Conservation (phyloP, 2,329 filamentous ascomycete species). For the Coccinonectria pachysandricola region DNA sequence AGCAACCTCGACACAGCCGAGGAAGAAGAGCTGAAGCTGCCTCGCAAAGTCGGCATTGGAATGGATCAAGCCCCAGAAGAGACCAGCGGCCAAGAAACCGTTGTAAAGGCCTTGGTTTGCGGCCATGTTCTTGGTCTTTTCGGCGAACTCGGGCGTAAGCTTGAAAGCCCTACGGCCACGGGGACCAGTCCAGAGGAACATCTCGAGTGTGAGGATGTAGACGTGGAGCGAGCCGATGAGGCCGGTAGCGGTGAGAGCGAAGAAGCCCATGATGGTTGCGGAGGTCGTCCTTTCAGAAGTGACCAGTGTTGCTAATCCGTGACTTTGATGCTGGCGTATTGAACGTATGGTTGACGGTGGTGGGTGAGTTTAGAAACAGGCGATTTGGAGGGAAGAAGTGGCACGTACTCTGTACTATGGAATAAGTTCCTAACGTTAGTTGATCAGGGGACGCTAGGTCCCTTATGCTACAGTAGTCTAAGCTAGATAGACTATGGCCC, state of each 20-base stretch:
- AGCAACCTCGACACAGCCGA: constrained; percentile 33
- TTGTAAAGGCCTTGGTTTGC: constrained; percentile 45
- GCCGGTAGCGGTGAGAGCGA: constrained; percentile 26
- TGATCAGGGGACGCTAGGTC: too few relatives aligned
- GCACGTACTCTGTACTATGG: too few relatives aligned
- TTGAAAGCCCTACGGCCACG: constrained; percentile 34
- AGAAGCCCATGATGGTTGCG: constrained; percentile 21
- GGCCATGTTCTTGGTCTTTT: constrained; percentile 33
- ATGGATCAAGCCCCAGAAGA: constrained; percentile 37
- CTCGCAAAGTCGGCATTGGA: constrained; percentile 29
- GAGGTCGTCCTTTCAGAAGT: not conserved
- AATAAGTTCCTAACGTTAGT: too few relatives aligned
- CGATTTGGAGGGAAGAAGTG: too few relatives aligned
- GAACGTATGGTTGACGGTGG: not conserved
- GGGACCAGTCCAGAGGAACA: constrained; percentile 39
- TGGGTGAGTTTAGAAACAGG: too few relatives aligned
- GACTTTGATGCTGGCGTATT: not conserved
- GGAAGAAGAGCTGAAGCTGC: constrained; percentile 39
- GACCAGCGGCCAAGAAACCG: constrained; percentile 39
- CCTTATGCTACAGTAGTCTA: too few relatives aligned
- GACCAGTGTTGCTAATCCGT: not conserved
- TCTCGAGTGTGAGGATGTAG: constrained; percentile 40
- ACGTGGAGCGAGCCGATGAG: constrained; percentile 32
- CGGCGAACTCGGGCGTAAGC: constrained; percentile 34
- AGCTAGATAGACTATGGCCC: too few relatives aligned